These are phyloP conservation scores for Chalaropsis ovoidea DNA, from an alignment of 2,329 filamentous ascomycete genomes.

Conservation along the genomic window DNA sequence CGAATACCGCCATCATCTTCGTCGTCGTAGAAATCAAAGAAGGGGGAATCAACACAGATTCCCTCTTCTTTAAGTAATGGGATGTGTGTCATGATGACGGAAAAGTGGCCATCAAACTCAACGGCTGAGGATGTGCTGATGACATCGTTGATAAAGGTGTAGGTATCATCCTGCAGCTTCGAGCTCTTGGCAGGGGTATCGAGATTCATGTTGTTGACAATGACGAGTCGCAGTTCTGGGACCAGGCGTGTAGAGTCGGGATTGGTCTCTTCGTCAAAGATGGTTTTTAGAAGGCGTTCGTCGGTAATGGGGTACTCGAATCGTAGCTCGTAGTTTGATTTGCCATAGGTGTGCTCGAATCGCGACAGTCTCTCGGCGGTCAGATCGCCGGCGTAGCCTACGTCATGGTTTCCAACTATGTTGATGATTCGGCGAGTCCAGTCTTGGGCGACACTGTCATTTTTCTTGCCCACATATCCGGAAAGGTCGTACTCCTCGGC, in stretches of 20 bases:
- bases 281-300: slow-evolving; percentile 34
- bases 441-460: slow-evolving; percentile 30
- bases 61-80: slow-evolving; percentile 76
- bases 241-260: slow-evolving; percentile 40
- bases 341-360: slow-evolving; percentile 79
- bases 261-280: slow-evolving; percentile 37
- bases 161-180: slow-evolving; percentile 63
- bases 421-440: slow-evolving; percentile 80
- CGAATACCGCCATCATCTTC: slow-evolving; percentile 61
- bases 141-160: slow-evolving; percentile 61
- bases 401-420: slow-evolving; percentile 88
- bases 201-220: slow-evolving; percentile 88
- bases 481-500: slow-evolving; percentile 41
- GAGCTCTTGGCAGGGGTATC: slow-evolving; percentile 65
- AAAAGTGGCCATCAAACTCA: slow-evolving; percentile 56
- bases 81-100: slow-evolving; percentile 81
- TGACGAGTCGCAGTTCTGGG: slow-evolving; percentile 68
- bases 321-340: slow-evolving; percentile 78
- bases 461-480: slow-evolving; percentile 38
- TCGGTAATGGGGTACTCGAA: slow-evolving; percentile 50
- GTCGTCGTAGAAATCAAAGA: slow-evolving; percentile 64
- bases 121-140: slow-evolving; percentile 55
- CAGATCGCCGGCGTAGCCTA: slow-evolving; percentile 90
- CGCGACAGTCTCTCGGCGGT: slow-evolving; percentile 62
- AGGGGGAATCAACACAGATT: slow-evolving; percentile 72